A percentile compares a stretch with the other conserved stretches of the same genome.
phyloP scores from a whole-genome alignment of 2,329 filamentous ascomycete species.

The Hypoxylon sp. region DNA sequence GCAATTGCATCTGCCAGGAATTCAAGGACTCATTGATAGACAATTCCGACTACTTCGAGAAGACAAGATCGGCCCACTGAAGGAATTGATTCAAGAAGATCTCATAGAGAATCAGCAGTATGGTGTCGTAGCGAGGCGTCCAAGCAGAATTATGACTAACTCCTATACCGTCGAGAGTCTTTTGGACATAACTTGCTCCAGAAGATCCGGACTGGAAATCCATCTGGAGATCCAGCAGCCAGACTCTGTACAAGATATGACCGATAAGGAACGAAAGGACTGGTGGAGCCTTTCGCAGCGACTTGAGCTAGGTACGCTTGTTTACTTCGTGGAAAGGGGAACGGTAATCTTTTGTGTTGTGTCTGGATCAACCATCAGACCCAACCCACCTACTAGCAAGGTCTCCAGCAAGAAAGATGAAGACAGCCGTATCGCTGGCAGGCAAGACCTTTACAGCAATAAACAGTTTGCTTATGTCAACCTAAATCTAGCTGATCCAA shows the following conservation, averaged over 20 bases:
- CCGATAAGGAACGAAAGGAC: conserved; percentile 16
- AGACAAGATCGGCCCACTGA: conserved; percentile 61
- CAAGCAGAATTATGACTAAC: conserved; percentile 3
- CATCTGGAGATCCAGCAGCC: conserved; percentile 22
- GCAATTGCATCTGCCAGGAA: conserved; percentile 52
- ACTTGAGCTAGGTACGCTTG: conserved; percentile 24
- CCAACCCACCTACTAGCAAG: conserved; percentile 11
- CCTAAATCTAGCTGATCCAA: conserved; percentile 42
- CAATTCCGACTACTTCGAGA: conserved; percentile 65
- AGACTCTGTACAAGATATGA: background rate
- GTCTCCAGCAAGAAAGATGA: conserved; percentile 2
- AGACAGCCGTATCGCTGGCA: background rate
- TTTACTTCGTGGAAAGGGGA: conserved; percentile 21
- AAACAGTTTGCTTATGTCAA: conserved; percentile 44
- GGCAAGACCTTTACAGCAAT: conserved; percentile 48
- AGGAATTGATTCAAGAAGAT: conserved; percentile 37
- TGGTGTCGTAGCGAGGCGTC: conserved; percentile 17
- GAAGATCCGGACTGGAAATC: conserved; percentile 13
- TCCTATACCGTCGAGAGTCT: conserved; percentile 17
- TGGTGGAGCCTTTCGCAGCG: conserved; percentile 29
- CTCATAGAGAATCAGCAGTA: conserved; percentile 1
- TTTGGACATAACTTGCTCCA: conserved; percentile 6
- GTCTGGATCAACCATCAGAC: conserved; percentile 22
- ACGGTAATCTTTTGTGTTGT: conserved; percentile 25
- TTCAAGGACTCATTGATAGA: conserved; percentile 59